Base-by-base conservation (phyloP, 306 rosid genomes). In the Hylodesmum podocarpum region DNA sequence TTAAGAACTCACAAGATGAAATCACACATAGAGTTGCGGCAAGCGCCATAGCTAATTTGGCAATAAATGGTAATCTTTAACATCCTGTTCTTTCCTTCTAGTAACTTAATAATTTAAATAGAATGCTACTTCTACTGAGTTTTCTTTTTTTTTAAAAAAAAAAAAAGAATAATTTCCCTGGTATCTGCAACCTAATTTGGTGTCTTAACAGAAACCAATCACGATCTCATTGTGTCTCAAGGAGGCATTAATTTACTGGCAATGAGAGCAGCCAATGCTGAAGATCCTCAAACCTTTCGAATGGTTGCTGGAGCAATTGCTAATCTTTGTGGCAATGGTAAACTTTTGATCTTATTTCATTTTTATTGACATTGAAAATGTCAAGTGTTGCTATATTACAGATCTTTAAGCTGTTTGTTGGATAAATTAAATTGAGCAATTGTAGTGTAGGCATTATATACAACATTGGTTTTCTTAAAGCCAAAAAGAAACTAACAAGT, bases 301-400 rank as follows among this genome's bases (percentile, higher is more conserved):
- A 91, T 91, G 96, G 90, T 93, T 69, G 96, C 98, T 39, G 96
- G 98, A 47, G 98, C 98, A 50, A 82, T 93, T 11, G 98, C 93
- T 73, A 93, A 93, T 80, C 92, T 93, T 73, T 93, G 94, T 27
- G 96, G 98, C 75, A 93, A 93, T 50, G 94, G 96, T 93, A 86
- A 82, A 80, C 25, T 43, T n/a, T 46, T 72, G 59, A 70, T 44
- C 80, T 78, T 69, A 66, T 46, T 61, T 49, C 50, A 33, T 27
- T 55, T 44, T 12, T 46, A 15, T 46, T 46, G 51, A 46, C n/a
- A 9, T n/a, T 29, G 74, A 31, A 50, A 44, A 31, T 49, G n/a
- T 5, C 25, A 49, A 44, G 62, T 4, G 37, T 50, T 28, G 59
- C 59, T 46, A 18, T 14, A 66, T 36, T 29, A 37, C 9, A 2